Base-by-base conservation (phyloP, 139 green algal species). In the Spirogloea muscicola region DNA sequence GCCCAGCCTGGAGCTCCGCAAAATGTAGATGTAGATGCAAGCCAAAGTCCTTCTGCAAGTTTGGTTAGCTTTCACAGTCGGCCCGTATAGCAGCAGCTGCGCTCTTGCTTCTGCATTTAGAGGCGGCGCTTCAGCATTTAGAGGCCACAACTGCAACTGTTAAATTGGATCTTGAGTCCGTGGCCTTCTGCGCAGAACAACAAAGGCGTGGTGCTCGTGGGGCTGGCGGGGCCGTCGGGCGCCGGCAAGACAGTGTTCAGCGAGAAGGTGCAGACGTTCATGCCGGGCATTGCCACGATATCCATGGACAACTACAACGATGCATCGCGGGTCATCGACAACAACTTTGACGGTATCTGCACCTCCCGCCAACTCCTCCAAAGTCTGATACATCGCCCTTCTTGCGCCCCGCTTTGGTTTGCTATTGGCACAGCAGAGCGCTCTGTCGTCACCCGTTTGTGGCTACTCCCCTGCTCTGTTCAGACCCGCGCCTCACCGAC, bases 281-380 rank as follows among this genome's bases (percentile, higher is more conserved):
- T 97, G 65, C 90, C 90, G 9, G 87, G 88, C 37, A 97, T 96
- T 44, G 81, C 83, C 0, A 44, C 96, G 4, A 86, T 98, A 48
- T 90, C 83, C 42, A 96, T 98, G 94, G 94, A 98, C 80, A 97
- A 92, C 74, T 98, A 98, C 89, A 98, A 98, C 69, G 90, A 96
- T 77, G 89, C 82, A 37, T 88, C 58, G 68, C 89, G 88, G 48
- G 61, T 96, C 18, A 27, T 95, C 49, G 88, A 95, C 69, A 79
- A 82, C 66, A 96, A 96, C 58, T 96, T 94, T 85, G 91, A 96
- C 43, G 57, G 16, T 16, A 9, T 16, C 55, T 13, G 10, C 55
- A 27, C 55, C 55, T 13, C 55, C 55, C 55, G 33, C 10, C 55
- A 10, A 64, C 10, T 13, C 10, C 13, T 13, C 55, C 55, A 5